A percentile compares a stretch with the other conserved stretches of the same genome.
phyloP scores from a whole-genome alignment of 805 yeast genomes.

The Ogataea dorogensis region DNA sequence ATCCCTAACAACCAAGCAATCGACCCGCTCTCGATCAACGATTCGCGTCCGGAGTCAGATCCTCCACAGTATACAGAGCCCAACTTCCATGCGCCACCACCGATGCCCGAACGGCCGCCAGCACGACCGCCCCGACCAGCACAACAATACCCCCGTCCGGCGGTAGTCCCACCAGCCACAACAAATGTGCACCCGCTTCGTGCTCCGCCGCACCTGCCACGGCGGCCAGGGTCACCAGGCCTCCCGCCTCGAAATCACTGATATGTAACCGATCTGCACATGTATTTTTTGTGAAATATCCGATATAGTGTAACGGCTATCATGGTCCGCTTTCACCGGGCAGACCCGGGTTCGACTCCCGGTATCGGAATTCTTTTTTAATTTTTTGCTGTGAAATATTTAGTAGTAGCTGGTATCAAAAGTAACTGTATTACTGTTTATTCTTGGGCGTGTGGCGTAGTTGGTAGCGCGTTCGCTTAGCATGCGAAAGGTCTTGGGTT shows the following conservation, averaged over 20 bases:
- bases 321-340: constrained; percentile 88
- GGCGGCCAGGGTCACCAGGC: constrained; percentile 3
- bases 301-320: constrained; percentile 85
- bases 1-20: constrained; percentile 29
- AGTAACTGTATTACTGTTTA: background rate
- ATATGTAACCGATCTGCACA: background rate
- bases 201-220: constrained; percentile 12
- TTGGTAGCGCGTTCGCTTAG: constrained; percentile 83
- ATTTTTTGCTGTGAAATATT: background rate
- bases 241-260: constrained; percentile 6
- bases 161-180: constrained; percentile 6
- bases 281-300: constrained; percentile 30
- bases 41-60: constrained; percentile 27
- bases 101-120: constrained; percentile 17
- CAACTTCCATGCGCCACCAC: too few species aligned
- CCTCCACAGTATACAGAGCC: constrained; percentile 39
- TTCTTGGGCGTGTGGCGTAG: constrained; percentile 74
- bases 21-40: constrained; percentile 27
- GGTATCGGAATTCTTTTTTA: constrained; percentile 56
- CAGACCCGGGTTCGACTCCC: constrained; percentile 87
- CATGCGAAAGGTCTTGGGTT: constrained; percentile 82
- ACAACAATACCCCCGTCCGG: constrained; percentile 4
- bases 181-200: constrained; percentile 14
- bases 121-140: constrained; percentile 9
- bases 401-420: background rate